Conservation (phyloP, 805 yeast genomes). For the Sporopachydermia lactativora region DNA sequence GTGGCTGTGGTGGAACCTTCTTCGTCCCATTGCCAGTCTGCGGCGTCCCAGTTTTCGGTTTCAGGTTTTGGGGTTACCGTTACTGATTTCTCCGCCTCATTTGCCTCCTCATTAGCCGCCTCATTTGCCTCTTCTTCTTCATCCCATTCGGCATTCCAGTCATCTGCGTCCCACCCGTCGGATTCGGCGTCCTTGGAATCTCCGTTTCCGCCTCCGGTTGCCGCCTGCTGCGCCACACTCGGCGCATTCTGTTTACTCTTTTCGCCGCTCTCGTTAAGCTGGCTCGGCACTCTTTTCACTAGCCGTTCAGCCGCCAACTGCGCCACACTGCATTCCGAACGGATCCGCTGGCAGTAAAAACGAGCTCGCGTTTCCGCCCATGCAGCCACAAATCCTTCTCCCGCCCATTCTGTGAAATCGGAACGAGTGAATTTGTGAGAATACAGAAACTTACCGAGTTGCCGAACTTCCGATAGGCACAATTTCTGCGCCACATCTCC, state of each 20-base stretch:
- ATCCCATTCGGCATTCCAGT: neutral
- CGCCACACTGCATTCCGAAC: too few species aligned
- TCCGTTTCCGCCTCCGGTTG: too few species aligned
- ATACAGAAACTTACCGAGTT: neutral
- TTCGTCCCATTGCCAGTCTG: neutral
- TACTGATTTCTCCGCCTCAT: too few species aligned
- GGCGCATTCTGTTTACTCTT: too few species aligned
- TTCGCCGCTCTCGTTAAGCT: too few species aligned
- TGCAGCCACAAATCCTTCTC: neutral
- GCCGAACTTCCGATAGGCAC: neutral
- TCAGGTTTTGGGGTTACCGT: too few species aligned
- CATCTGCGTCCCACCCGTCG: neutral
- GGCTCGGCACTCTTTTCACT: too few species aligned
- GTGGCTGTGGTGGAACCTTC: neutral
- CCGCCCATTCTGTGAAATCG: neutral
- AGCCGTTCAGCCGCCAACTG: too few species aligned
- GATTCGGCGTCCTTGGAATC: too few species aligned
- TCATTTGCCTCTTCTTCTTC: constrained; percentile 1
- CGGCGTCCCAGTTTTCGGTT: neutral
- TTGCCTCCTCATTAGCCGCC: neutral
- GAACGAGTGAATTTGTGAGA: neutral
- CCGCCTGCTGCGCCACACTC: too few species aligned
- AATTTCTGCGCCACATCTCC: neutral
- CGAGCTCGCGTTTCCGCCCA: neutral
- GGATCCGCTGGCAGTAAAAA: neutral